Base-by-base conservation (phyloP, 371 early-diverging fungal genomes). In the Mucor plumbeus region DNA sequence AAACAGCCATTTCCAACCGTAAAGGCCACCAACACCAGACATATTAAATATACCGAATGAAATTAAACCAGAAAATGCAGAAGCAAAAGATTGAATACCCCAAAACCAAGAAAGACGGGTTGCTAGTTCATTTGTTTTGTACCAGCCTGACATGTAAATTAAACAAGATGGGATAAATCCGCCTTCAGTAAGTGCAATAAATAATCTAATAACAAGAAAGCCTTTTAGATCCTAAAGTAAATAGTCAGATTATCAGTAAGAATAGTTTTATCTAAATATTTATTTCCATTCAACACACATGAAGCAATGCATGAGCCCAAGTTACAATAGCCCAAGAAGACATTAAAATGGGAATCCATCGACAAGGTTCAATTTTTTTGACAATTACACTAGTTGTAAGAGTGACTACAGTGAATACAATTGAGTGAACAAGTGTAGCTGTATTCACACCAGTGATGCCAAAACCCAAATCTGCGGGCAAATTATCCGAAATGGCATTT, bases 301-400 rank as follows among this genome's bases (percentile, higher is more conserved):
- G 67, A 15, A 75, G 50, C 33, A 77, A 58, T 15, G 67, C 69
- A 50, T 76, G 84, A 6, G 75, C 72, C 69, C 85, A 85, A 0
- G 87, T 86, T 0, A 83, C 78, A 11, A 84, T 55, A 14, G 87
- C 90, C 90, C 90, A 90, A 26, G 82, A 48, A 26, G 67, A 71
- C 88, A 90, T 88, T 26, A 90, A 65, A 43, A 85, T 72, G 0
- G 88, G 88, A 43, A 88, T 85, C 80, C 85, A 85, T 13, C 77
- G 61, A 59, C 87, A 86, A 7, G 88, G 77, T 21, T 88, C 87
- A 19, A 84, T 67, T 9, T 75, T 73, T 35, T 85, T 85, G 9
- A 81, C 84, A 55, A 88, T 67, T 62, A 84, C 73, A 43, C 78
- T 82, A 44, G 85, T 78, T 0, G 82, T 76, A 2, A 88, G 53